Evolutionary conservation across 2,329 filamentous ascomycete species (phyloP).

Genomic region (Penicillium sp.): DNA sequence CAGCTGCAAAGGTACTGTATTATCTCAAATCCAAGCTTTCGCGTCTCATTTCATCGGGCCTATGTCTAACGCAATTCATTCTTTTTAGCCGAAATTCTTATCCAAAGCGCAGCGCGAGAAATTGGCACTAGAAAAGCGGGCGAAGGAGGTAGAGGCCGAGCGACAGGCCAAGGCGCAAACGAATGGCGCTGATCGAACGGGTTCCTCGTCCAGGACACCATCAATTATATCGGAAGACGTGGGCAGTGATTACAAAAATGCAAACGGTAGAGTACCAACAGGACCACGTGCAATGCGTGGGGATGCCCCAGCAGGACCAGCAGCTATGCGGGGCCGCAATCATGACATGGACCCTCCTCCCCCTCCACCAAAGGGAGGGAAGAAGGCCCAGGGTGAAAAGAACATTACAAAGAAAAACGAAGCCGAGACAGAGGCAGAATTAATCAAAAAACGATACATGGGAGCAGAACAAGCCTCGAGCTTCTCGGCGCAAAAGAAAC

Average conservation of each 20-base stretch:
- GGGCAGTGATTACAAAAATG: constrained; percentile 18
- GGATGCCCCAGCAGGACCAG: constrained; percentile 51
- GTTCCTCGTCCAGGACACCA: constrained; percentile 14
- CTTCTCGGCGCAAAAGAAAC: constrained; percentile 95
- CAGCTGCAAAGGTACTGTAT: constrained; percentile 67
- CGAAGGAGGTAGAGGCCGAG: constrained; percentile 68
- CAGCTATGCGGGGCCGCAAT: constrained; percentile 47
- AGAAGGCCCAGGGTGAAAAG: constrained; percentile 43
- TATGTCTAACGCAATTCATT: constrained; percentile 10
- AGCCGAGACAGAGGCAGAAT: constrained; percentile 66
- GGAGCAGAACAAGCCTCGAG: constrained; percentile 85
- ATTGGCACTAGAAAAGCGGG: constrained; percentile 73
- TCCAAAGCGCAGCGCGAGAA: constrained; percentile 80
- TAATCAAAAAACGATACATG: constrained; percentile 83
- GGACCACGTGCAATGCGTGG: constrained; percentile 69
- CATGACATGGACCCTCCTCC: constrained; percentile 56
- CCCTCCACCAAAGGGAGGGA: constrained; percentile 30
- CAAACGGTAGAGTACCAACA: constrained; percentile 53
- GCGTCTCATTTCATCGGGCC: background rate
- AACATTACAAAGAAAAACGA: constrained; percentile 55
- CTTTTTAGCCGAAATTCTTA: constrained; percentile 71
- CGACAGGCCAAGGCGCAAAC: constrained; percentile 48
- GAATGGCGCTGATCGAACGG: constrained; percentile 28
- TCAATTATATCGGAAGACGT: constrained; percentile 16
- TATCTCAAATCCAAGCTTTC: constrained; percentile 5